Evolutionary conservation across 1,284 basidiomycete species (phyloP).

Genomic region (Entoloma clypeatum): DNA sequence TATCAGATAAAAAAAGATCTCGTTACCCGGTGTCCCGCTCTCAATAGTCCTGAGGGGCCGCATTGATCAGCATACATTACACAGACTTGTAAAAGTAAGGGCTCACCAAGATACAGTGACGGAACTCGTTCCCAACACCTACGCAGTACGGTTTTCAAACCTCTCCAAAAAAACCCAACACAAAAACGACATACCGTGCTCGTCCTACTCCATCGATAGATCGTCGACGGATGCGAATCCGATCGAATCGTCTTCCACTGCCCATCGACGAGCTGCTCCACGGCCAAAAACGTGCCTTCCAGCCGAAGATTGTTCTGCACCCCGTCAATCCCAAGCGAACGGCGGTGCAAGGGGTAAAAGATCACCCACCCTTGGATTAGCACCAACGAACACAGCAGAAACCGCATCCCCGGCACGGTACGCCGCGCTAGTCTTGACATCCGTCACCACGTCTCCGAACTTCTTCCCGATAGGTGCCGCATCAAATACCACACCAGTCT

Average conservation of each 20-base stretch:
- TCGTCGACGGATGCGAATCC: slow-evolving; percentile 80
- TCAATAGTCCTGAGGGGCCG: slow-evolving; percentile 56
- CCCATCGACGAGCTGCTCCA: slow-evolving; percentile 52
- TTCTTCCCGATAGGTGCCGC: slow-evolving; percentile 49
- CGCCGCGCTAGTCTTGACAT: slow-evolving; percentile 47
- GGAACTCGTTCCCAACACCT: slow-evolving; percentile 58
- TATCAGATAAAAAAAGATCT: slow-evolving; percentile 4
- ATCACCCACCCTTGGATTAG: slow-evolving; percentile 66
- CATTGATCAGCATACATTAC: slow-evolving; percentile 7
- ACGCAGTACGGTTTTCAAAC: slow-evolving; percentile 5
- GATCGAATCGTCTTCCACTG: slow-evolving; percentile 60
- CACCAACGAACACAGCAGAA: slow-evolving; percentile 65
- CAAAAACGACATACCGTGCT: slow-evolving; percentile 40
- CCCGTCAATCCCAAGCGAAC: slow-evolving; percentile 9
- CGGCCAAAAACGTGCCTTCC: slow-evolving; percentile 69
- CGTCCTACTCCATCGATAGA: slow-evolving; percentile 63
- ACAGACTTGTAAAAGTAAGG: neutral
- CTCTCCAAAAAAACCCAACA: neutral
- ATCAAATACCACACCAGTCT: slow-evolving; percentile 67
- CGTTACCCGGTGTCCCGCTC: slow-evolving; percentile 48
- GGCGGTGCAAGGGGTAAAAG: neutral
- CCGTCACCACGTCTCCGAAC: slow-evolving; percentile 66
- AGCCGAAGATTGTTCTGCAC: slow-evolving; percentile 72
- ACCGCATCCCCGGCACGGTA: slow-evolving; percentile 62
- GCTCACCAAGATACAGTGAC: slow-evolving; percentile 64